phyloP scores from a whole-genome alignment of 2,329 filamentous ascomycete genomes.

The Nannizzia gypsea region DNA sequence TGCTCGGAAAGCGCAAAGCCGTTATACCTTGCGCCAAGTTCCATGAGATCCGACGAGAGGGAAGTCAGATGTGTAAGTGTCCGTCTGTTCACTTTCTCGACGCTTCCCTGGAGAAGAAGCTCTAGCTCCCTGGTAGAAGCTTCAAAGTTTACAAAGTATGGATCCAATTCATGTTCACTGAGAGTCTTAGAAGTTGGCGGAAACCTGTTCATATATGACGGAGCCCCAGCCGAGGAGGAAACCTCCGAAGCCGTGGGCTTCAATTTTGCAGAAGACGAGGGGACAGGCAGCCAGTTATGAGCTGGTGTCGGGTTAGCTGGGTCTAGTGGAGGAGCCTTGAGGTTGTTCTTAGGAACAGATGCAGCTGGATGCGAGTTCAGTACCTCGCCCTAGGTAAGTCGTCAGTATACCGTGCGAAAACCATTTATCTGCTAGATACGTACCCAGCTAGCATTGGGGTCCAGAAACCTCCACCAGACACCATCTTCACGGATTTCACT shows the following conservation, averaged over 20 bases:
- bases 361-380: constrained; percentile 80
- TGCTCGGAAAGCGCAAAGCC: constrained; percentile 92
- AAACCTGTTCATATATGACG: constrained; percentile 65
- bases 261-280: constrained; percentile 73
- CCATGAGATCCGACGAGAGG: constrained; percentile 75
- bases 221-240: constrained; percentile 33
- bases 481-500: constrained; percentile 83
- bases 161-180: constrained; percentile 81
- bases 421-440: constrained; percentile 19
- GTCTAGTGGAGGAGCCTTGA: constrained; percentile 91
- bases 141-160: constrained; percentile 92
- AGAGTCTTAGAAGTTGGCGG: constrained; percentile 59
- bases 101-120: constrained; percentile 73
- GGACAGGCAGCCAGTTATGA: constrained; percentile 78
- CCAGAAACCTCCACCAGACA: constrained; percentile 94
- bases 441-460: constrained; percentile 98
- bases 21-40: constrained; percentile 91
- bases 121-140: constrained; percentile 85
- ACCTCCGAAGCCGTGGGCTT: constrained; percentile 32
- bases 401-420: not conserved
- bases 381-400: constrained; percentile 63
- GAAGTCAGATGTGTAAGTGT: constrained; percentile 75
- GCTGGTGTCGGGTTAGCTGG: constrained; percentile 82
- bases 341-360: constrained; percentile 82
- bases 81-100: constrained; percentile 91